A percentile compares a stretch with the other conserved stretches of the same genome.
Conservation (phyloP, 177 flowering plant species). For the Vitis hybrid region DNA sequence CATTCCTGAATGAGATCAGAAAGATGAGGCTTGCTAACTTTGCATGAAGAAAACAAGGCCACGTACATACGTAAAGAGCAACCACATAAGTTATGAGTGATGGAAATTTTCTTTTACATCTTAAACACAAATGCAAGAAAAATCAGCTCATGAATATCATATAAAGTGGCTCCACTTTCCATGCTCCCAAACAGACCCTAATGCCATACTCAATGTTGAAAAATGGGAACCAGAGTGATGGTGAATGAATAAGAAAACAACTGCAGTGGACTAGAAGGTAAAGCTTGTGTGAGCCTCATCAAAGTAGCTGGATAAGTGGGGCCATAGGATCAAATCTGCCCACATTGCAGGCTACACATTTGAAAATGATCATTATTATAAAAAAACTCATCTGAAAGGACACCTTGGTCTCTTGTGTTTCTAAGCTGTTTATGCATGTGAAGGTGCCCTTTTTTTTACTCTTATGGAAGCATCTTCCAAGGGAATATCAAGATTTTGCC, state of each 20-base stretch:
- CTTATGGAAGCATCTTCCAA: not conserved
- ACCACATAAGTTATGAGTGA: too few species aligned
- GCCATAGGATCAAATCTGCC: not conserved
- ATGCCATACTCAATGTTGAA: not conserved
- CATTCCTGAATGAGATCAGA: too few species aligned
- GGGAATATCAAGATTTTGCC: too few species aligned
- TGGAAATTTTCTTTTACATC: not conserved
- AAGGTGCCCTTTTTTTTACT: not conserved
- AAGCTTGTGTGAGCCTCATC: not conserved
- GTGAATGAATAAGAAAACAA: too few species aligned
- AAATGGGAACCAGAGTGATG: not conserved
- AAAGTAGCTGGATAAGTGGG: not conserved
- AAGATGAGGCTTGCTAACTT: too few species aligned
- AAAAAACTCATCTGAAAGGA: not conserved
- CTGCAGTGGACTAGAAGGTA: not conserved
- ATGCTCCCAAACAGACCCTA: not conserved
- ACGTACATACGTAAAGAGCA: too few species aligned
- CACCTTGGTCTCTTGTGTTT: conserved; percentile 14
- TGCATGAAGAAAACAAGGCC: too few species aligned
- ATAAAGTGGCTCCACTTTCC: not conserved
- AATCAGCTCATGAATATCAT: not conserved
- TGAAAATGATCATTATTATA: not conserved
- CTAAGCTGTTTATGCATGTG: conserved; percentile 16
- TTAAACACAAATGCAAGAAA: not conserved
- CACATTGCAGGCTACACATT: not conserved